Evolutionary conservation across 768 basidiomycete genomes (phyloP).

Genomic region (Mycena pura): DNA sequence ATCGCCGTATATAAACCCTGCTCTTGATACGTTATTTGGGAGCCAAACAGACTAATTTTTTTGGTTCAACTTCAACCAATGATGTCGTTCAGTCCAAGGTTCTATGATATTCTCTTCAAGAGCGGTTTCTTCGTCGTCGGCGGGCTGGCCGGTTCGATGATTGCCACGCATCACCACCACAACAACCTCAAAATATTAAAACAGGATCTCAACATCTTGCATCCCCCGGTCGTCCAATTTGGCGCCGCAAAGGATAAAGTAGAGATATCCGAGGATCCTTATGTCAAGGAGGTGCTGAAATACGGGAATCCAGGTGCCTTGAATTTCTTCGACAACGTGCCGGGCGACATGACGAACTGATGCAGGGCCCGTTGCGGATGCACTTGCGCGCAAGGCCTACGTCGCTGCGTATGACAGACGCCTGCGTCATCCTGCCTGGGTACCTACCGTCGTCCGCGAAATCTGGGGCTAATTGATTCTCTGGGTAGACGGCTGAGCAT

Average conservation of each 20-base stretch:
- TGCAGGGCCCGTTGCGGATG: slow-evolving; percentile 85
- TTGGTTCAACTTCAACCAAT: background rate
- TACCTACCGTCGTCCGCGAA: slow-evolving; percentile 41
- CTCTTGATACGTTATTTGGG: slow-evolving; percentile 11
- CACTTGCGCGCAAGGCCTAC: slow-evolving; percentile 82
- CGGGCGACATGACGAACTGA: background rate
- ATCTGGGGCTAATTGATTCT: background rate
- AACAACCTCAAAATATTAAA: slow-evolving; percentile 29
- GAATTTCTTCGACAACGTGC: slow-evolving; percentile 7
- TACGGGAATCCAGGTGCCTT: slow-evolving; percentile 81
- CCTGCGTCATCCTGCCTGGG: slow-evolving; percentile 93
- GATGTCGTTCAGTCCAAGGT: slow-evolving; percentile 13
- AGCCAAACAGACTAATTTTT: background rate
- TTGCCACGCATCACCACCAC: slow-evolving; percentile 28
- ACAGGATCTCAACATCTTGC: slow-evolving; percentile 25
- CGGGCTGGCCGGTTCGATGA: slow-evolving; percentile 27
- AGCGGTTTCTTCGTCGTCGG: slow-evolving; percentile 20
- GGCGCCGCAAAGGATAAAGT: slow-evolving; percentile 15
- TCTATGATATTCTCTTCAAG: slow-evolving; percentile 25
- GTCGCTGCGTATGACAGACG: slow-evolving; percentile 90
- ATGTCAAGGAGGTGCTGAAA: slow-evolving; percentile 55
- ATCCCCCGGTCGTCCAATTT: slow-evolving; percentile 22
- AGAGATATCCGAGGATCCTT: slow-evolving; percentile 19
- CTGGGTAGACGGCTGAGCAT: slow-evolving; percentile 88
- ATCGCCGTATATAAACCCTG: too few relatives aligned